Percentiles rank a stretch among this genome's conserved stretches.
phyloP scores from a whole-genome alignment of 768 basidiomycete species.

The Hygrocybe coccinea region DNA sequence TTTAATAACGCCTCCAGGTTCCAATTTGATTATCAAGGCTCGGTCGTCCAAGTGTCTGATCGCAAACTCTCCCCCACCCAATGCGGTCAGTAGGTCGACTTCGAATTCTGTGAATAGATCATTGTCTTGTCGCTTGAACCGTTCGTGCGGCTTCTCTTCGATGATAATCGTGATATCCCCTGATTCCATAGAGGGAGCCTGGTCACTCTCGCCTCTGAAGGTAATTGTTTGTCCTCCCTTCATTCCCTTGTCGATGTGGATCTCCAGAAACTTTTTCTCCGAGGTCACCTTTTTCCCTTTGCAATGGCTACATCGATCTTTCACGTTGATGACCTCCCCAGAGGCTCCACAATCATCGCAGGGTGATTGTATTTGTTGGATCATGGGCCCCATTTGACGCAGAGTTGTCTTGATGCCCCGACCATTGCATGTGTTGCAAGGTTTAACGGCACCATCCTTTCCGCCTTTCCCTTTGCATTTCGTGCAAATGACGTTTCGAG shows the following conservation, averaged over 20 bases:
- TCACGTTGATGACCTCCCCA: conserved; percentile 92
- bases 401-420: conserved; percentile 88
- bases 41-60: conserved; percentile 95
- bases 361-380: conserved; percentile 94
- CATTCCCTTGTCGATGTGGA: conserved; percentile 98
- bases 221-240: conserved; percentile 86
- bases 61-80: conserved; percentile 85
- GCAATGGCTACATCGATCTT: conserved; percentile 89
- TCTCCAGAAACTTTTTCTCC: conserved; percentile 96
- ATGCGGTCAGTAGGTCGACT: conserved; percentile 86
- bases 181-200: conserved; percentile 80
- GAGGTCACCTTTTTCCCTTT: conserved; percentile 92
- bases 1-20: conserved; percentile 88
- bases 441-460: conserved; percentile 89
- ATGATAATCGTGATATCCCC: conserved; percentile 94
- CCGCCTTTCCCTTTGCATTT: conserved; percentile 97
- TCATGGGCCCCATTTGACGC: conserved; percentile 99
- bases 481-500: conserved; percentile 87
- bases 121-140: conserved; percentile 84
- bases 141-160: conserved; percentile 87
- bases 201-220: conserved; percentile 89
- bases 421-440: conserved; percentile 74
- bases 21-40: conserved; percentile 73
- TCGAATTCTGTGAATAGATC: conserved; percentile 85
- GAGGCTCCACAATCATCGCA: conserved; percentile 91